phyloP scores from a whole-genome alignment of 495 filamentous ascomycete genomes.

The Cryomyces antarcticus region DNA sequence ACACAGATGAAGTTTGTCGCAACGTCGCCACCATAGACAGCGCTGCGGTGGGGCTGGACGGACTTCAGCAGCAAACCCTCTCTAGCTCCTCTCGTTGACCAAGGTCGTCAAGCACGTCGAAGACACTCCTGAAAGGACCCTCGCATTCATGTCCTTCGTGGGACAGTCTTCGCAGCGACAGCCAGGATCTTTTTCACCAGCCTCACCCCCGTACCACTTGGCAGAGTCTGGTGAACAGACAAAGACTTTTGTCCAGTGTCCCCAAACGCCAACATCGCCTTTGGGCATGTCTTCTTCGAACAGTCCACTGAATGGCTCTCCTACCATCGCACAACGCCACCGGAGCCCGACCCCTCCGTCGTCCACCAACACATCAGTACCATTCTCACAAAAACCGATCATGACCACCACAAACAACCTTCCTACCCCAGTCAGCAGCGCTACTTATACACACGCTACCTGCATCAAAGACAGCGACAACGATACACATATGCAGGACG shows the following conservation, averaged over 20 bases:
- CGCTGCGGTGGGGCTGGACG: too few species aligned
- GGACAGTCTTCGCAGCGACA: not conserved
- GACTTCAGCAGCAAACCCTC: too few species aligned
- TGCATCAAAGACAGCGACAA: constrained; percentile 17
- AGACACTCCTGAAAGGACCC: too few species aligned
- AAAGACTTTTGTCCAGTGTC: constrained; percentile 12
- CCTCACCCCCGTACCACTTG: constrained; percentile 16
- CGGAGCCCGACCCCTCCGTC: constrained; percentile 18
- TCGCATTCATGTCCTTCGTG: too few species aligned
- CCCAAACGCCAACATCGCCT: constrained; percentile 21
- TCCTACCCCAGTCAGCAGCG: constrained; percentile 24
- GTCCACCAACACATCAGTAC: constrained; percentile 8
- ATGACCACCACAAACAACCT: constrained; percentile 14
- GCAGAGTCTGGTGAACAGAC: constrained; percentile 11
- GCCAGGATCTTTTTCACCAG: constrained; percentile 17
- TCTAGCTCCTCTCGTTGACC: too few species aligned
- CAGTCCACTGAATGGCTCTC: constrained; percentile 9
- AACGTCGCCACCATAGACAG: too few species aligned
- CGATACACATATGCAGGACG: constrained; percentile 18
- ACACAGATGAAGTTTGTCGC: too few species aligned
- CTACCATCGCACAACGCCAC: constrained; percentile 11
- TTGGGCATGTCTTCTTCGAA: constrained; percentile 12
- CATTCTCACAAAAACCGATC: constrained; percentile 10
- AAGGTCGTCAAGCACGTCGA: too few species aligned
- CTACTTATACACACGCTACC: constrained; percentile 13